Percentiles rank a stretch among this genome's conserved stretches.
Evolutionary conservation across 257 asterid genomes (phyloP).

Genomic region (Penstemon newberryi): DNA sequence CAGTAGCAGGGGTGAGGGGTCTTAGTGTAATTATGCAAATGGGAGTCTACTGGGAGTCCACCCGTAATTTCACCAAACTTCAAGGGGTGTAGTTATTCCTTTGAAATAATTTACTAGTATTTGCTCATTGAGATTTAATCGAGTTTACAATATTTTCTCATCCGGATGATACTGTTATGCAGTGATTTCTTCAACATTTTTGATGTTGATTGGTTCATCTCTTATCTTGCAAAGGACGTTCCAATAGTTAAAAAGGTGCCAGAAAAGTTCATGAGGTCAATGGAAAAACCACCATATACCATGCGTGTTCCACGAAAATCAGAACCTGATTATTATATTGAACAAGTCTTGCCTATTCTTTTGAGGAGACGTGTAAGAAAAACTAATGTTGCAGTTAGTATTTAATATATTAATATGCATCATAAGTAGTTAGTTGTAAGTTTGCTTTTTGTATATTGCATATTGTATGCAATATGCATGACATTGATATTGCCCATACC

Average conservation of each 20-base stretch:
- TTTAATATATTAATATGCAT: conserved; percentile 13
- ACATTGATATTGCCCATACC: background rate
- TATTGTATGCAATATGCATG: background rate
- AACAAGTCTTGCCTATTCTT: conserved; percentile 92
- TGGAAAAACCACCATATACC: conserved; percentile 99
- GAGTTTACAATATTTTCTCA: conserved; percentile 23
- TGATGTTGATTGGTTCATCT: conserved; percentile 94
- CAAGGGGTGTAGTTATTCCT: too few relatives aligned
- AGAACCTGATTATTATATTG: conserved; percentile 92
- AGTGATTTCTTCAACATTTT: conserved; percentile 89
- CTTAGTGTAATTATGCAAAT: too few relatives aligned
- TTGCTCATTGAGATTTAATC: too few relatives aligned
- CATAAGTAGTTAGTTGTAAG: background rate
- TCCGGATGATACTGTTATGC: conserved; percentile 40
- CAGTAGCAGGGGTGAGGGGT: too few relatives aligned
- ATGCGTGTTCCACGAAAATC: conserved; percentile 99
- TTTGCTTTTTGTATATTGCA: background rate
- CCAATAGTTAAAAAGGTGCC: conserved; percentile 89
- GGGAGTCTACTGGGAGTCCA: too few relatives aligned
- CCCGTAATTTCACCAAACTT: too few relatives aligned
- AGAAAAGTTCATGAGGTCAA: conserved; percentile 93
- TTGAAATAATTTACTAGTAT: too few relatives aligned
- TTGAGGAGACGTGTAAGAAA: conserved; percentile 86
- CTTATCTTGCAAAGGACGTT: conserved; percentile 87
- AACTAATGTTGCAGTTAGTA: conserved; percentile 17